A percentile compares a stretch with the other conserved stretches of the same genome.
Conservation (phyloP, 208 protist species). For the Wallacemonas rigidus region DNA sequence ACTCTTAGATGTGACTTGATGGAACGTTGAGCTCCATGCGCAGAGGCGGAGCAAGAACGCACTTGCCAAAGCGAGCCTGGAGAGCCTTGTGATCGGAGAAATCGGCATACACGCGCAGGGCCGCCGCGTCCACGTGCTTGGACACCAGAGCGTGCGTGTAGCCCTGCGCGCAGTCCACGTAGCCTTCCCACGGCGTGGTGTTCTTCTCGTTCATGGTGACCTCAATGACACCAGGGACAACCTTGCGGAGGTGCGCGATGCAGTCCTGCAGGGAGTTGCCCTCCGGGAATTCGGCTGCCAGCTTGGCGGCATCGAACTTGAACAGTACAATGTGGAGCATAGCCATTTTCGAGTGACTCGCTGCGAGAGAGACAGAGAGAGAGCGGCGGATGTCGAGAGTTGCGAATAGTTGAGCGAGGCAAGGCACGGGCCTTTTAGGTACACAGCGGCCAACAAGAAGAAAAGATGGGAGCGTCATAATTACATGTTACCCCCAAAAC, state of each 20-base stretch:
- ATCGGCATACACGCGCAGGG: conserved; percentile 53
- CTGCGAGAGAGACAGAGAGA: background rate
- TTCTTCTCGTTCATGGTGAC: conserved; percentile 52
- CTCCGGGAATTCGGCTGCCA: conserved; percentile 37
- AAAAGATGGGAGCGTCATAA: no score
- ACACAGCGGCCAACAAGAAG: no score
- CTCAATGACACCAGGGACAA: conserved; percentile 57
- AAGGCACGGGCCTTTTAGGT: no score
- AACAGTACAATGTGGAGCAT: conserved; percentile 72
- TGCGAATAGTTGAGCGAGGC: background rate
- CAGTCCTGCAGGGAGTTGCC: conserved; percentile 30
- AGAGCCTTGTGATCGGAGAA: conserved; percentile 59
- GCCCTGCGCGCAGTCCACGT: conserved; percentile 51
- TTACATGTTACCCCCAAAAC: no score
- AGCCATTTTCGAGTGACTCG: background rate
- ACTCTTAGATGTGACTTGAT: conserved; percentile 14
- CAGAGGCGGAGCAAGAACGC: conserved; percentile 40
- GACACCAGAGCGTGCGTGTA: conserved; percentile 75
- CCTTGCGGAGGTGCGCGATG: conserved; percentile 30
- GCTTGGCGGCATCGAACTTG: conserved; percentile 48
- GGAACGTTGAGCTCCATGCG: conserved; percentile 60
- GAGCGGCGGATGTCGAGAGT: background rate
- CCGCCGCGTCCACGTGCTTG: conserved; percentile 48
- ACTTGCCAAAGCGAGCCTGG: conserved; percentile 46
- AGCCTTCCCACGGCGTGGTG: conserved; percentile 45